Evolutionary conservation across 345 rosid species (phyloP), one percentile per base, ranked within the genome.

Genomic region (Geranium rotundifolium): DNA sequence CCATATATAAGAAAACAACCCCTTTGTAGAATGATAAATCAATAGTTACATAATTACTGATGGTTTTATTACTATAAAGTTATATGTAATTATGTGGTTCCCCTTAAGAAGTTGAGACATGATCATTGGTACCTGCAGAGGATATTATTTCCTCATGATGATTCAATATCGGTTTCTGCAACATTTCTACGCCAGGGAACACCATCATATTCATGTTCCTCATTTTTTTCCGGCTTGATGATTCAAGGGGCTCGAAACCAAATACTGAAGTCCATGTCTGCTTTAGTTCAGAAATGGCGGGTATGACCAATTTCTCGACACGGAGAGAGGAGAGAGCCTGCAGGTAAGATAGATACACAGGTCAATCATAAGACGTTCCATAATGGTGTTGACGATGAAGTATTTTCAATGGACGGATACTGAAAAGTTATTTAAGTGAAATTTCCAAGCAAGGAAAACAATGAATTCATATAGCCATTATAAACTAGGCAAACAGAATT

Each of bases 201-300:
- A 81, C 92, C 73, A 93, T 29, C 73, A 93, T 65, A 67, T 82
- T 90, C 78, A 82, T 77, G 67, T 82, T 82, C 74, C 79, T 82
- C 66, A 84, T 76, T 71, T 65, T 68, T 63, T 69, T 79, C 67
- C 73, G 78, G 56, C 59, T 77, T 59, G 75, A 70, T 64, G 67
- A 69, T 54, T 76, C 75, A 63, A 88, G 71, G 10, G 89, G 84
- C 69, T 39, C 69, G 75, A 93, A 93, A 72, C 90, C 92, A 65
- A 93, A 93, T 61, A 82, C 95, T 61, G 87, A 80, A 61, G 84
- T 90, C 99, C 97, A 93, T 12, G 97, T 88, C 70, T 81, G 85
- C 65, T 68, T 85, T 31, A 93, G 80, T 66, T 93, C 97, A 60
- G 90, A 81, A 54, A 93, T 77, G 58, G 99, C 99, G 64, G 97